Conservation (phyloP, 2,329 filamentous ascomycete genomes). For the Cercospora sesami region DNA sequence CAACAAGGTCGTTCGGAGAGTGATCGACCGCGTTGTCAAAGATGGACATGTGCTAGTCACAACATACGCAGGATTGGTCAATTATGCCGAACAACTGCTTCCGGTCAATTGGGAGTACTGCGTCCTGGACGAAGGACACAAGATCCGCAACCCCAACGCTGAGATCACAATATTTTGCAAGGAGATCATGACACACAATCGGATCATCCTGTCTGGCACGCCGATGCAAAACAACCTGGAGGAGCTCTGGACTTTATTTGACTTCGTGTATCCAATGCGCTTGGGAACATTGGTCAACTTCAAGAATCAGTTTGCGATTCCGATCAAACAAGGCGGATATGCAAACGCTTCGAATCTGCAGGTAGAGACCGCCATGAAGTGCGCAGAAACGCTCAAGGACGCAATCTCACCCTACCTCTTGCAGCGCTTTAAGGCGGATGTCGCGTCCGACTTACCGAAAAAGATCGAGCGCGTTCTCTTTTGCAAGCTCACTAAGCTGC, state of each 20-base stretch:
- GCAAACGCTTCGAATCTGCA: slow-evolving; percentile 92
- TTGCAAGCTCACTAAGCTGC: slow-evolving; percentile 80
- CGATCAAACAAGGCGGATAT: slow-evolving; percentile 90
- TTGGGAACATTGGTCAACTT: slow-evolving; percentile 90
- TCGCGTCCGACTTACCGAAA: slow-evolving; percentile 87
- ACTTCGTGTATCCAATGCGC: slow-evolving; percentile 96
- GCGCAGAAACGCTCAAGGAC: slow-evolving; percentile 89
- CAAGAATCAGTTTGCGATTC: slow-evolving; percentile 86
- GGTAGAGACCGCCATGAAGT: slow-evolving; percentile 90
- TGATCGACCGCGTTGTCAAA: slow-evolving; percentile 77
- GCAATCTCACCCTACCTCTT: slow-evolving; percentile 90
- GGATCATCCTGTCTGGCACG: slow-evolving; percentile 91
- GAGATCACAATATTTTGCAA: slow-evolving; percentile 95
- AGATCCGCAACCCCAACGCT: slow-evolving; percentile 95
- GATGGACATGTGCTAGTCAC: slow-evolving; percentile 93
- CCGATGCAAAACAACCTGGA: slow-evolving; percentile 97
- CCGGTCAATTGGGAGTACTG: slow-evolving; percentile 89
- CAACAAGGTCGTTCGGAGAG: slow-evolving; percentile 70
- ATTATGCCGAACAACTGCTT: slow-evolving; percentile 79
- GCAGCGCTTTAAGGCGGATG: slow-evolving; percentile 89
- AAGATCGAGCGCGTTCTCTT: slow-evolving; percentile 97
- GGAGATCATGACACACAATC: slow-evolving; percentile 82
- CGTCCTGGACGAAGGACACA: slow-evolving; percentile 94
- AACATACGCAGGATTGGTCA: slow-evolving; percentile 93
- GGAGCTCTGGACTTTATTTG: slow-evolving; percentile 95